Percentiles rank a stretch among this genome's conserved stretches.
Evolutionary conservation across 2,329 filamentous ascomycete species (phyloP).

Genomic region (Colletotrichum horii): DNA sequence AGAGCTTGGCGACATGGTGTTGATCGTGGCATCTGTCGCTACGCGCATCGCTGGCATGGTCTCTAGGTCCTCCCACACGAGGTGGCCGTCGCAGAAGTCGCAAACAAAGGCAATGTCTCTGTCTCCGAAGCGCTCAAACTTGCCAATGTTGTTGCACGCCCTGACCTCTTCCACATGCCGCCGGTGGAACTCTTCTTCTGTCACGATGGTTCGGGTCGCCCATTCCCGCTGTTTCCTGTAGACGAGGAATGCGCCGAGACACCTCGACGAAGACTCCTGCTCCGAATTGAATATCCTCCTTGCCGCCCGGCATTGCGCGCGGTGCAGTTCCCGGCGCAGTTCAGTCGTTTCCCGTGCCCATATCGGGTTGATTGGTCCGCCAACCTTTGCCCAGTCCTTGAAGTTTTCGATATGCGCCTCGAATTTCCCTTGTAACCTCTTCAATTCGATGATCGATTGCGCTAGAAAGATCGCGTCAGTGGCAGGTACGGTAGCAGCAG

Average conservation of each 20-base stretch:
- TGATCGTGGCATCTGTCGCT: not conserved
- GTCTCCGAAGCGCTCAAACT: conserved; percentile 61
- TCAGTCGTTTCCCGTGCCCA: conserved; percentile 59
- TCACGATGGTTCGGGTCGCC: conserved; percentile 24
- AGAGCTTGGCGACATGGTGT: conserved; percentile 3
- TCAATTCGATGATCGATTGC: conserved; percentile 58
- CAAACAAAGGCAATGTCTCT: conserved; percentile 62
- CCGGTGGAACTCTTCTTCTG: conserved; percentile 39
- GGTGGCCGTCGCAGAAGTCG: conserved; percentile 66
- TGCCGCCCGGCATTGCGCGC: conserved; percentile 62
- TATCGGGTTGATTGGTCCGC: conserved; percentile 60
- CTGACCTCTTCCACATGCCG: conserved; percentile 53
- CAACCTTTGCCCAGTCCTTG: conserved; percentile 58
- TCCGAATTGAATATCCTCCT: conserved; percentile 59
- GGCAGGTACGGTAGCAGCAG: not conserved
- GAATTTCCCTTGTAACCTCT: conserved; percentile 49
- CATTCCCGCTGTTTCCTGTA: conserved; percentile 52
- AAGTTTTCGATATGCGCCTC: conserved; percentile 53
- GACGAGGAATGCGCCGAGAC: conserved; percentile 62
- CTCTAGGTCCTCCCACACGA: conserved; percentile 63
- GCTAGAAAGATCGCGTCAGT: conserved; percentile 36
- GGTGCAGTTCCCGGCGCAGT: conserved; percentile 58
- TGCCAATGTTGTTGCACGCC: conserved; percentile 57
- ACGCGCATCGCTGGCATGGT: conserved; percentile 53
- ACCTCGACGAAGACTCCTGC: conserved; percentile 52